Percentiles rank a stretch among this genome's conserved stretches.
These are phyloP conservation scores for Leccinum proliferum DNA, from an alignment of 1,284 basidiomycete genomes.

Conservation along the genomic window DNA sequence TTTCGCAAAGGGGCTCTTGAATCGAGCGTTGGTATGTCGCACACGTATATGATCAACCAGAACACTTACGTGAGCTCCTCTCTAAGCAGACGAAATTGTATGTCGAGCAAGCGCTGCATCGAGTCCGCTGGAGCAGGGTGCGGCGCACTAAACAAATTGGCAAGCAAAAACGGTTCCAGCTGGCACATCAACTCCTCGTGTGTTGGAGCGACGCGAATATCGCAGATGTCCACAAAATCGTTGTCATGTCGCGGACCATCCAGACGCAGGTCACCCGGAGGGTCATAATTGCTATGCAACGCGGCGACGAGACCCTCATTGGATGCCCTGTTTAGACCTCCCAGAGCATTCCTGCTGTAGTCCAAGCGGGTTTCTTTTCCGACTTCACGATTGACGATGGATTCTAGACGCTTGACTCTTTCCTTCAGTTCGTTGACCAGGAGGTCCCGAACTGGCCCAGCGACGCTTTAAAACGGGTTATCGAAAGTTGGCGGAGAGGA, in stretches of 20 bases:
- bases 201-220: slow-evolving; percentile 61
- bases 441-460: slow-evolving; percentile 28
- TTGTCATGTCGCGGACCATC: slow-evolving; percentile 63
- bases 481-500: slow-evolving; percentile 32
- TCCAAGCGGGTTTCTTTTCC: slow-evolving; percentile 24
- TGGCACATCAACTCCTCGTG: slow-evolving; percentile 49
- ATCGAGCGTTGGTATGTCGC: neutral
- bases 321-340: slow-evolving; percentile 4
- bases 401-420: slow-evolving; percentile 37
- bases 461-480: slow-evolving; percentile 29
- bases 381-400: slow-evolving; percentile 36
- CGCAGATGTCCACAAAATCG: slow-evolving; percentile 48
- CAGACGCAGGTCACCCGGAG: slow-evolving; percentile 45
- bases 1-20: slow-evolving; percentile 45
- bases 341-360: slow-evolving; percentile 6
- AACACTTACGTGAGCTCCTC: slow-evolving; percentile 58
- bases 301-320: slow-evolving; percentile 34
- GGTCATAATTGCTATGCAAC: slow-evolving; percentile 41
- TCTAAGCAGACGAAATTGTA: slow-evolving; percentile 65
- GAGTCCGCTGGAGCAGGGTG: slow-evolving; percentile 51
- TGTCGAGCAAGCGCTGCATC: slow-evolving; percentile 60
- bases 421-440: slow-evolving; percentile 36
- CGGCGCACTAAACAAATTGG: slow-evolving; percentile 50
- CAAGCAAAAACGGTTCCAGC: slow-evolving; percentile 49
- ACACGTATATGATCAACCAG: neutral